These are phyloP conservation scores for Phyllosticta ampelicida DNA, from an alignment of 2,329 filamentous ascomycete genomes.

Conservation along the genomic window DNA sequence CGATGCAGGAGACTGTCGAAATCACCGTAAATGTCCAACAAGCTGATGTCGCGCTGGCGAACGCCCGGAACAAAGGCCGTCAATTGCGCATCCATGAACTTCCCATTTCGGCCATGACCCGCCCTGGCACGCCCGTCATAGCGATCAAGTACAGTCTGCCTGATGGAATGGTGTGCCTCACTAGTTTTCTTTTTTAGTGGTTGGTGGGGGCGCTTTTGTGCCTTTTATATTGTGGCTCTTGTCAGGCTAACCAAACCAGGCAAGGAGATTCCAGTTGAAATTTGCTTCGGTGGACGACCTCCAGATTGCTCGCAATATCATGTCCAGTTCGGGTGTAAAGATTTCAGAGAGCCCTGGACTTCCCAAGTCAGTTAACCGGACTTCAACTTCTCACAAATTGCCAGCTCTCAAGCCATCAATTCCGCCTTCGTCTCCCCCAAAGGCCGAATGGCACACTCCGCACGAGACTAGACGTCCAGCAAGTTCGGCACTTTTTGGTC, in stretches of 20 bases:
- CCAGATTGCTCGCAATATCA: constrained; percentile 17
- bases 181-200: neutral
- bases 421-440: neutral
- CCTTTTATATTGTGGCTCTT: neutral
- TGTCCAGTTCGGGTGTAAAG: neutral
- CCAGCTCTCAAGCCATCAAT: neutral
- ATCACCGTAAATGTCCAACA: constrained; percentile 17
- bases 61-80: constrained; percentile 15
- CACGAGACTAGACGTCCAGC: neutral
- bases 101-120: constrained; percentile 34
- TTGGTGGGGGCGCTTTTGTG: no score
- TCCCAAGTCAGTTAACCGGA: neutral
- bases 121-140: constrained; percentile 22
- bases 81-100: constrained; percentile 29
- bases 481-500: neutral
- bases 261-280: constrained; percentile 35
- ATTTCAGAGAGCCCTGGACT: neutral
- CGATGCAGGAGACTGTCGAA: constrained; percentile 22
- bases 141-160: constrained; percentile 31
- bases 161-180: constrained; percentile 23
- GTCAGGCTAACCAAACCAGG: constrained; percentile 19
- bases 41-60: constrained; percentile 14
- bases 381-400: neutral
- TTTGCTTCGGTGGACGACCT: constrained; percentile 31
- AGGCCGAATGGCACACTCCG: neutral